These are phyloP conservation scores for Beauveria medogensis DNA, from an alignment of 2,329 filamentous ascomycete genomes.

Conservation along the genomic window DNA sequence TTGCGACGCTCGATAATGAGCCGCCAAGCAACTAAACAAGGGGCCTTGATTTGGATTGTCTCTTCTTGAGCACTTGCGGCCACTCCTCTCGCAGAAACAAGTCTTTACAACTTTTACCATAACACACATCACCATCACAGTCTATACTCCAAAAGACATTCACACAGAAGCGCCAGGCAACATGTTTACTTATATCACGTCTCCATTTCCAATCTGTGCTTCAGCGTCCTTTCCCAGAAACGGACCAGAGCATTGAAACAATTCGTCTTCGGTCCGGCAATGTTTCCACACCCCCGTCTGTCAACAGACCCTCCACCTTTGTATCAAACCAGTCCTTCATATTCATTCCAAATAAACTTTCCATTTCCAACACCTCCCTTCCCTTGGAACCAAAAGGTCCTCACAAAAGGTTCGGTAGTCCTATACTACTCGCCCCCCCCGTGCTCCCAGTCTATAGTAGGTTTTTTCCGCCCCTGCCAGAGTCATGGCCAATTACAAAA, in stretches of 20 bases:
- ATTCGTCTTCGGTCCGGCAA: neutral
- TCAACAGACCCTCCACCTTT: neutral
- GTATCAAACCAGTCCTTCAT: neutral
- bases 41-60: too few species aligned
- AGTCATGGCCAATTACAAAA: neutral
- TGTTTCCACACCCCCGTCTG: neutral
- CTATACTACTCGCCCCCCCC: neutral
- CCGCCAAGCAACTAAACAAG: too few species aligned
- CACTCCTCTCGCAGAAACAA: too few species aligned
- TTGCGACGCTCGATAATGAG: too few species aligned
- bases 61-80: too few species aligned
- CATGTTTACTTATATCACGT: neutral
- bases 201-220: neutral
- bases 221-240: neutral
- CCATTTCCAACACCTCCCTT: slow-evolving; percentile 1
- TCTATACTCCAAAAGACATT: neutral
- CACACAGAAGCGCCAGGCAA: too few species aligned
- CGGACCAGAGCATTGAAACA: neutral
- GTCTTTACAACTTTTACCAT: neutral
- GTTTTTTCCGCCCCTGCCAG: slow-evolving; percentile 1
- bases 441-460: slow-evolving; percentile 3
- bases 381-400: neutral
- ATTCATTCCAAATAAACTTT: neutral
- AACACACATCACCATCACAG: neutral
- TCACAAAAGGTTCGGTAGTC: neutral